phyloP scores from a whole-genome alignment of 371 early-diverging fungal species.

The Furculomyces boomerangus region DNA sequence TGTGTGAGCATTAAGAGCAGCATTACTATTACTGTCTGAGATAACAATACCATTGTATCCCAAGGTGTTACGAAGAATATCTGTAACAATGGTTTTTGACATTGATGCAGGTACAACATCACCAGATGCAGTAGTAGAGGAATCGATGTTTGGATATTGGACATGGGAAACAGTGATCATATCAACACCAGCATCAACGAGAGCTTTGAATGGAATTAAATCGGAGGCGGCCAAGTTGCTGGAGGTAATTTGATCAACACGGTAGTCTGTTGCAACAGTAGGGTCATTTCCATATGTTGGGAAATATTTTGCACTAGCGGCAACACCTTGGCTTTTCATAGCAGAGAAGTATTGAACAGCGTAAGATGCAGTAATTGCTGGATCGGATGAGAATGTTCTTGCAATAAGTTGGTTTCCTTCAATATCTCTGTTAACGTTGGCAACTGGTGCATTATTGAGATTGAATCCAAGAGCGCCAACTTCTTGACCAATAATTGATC shows the following conservation, averaged over 20 bases:
- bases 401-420: not conserved
- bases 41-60: constrained; percentile 25
- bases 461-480: not conserved
- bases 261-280: too few species aligned
- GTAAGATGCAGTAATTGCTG: not conserved
- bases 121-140: constrained; percentile 7
- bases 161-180: constrained; percentile 30
- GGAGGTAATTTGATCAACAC: constrained; percentile 23
- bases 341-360: not conserved
- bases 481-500: not conserved
- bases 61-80: constrained; percentile 19
- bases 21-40: constrained; percentile 32
- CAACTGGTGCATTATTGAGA: not conserved
- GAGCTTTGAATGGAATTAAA: constrained; percentile 21
- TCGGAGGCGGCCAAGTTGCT: constrained; percentile 23
- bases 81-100: constrained; percentile 17
- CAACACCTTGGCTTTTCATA: not conserved
- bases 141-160: constrained; percentile 12
- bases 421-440: not conserved
- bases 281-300: constrained; percentile 33
- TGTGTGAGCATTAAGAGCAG: constrained; percentile 26
- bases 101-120: constrained; percentile 15
- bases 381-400: not conserved
- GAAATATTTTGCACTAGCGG: not conserved
- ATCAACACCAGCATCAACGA: constrained; percentile 14